Evolutionary conservation across 2,329 filamentous ascomycete genomes (phyloP), one percentile per base, ranked within the genome.

Genomic region (Ploettnerulaceae sp.): DNA sequence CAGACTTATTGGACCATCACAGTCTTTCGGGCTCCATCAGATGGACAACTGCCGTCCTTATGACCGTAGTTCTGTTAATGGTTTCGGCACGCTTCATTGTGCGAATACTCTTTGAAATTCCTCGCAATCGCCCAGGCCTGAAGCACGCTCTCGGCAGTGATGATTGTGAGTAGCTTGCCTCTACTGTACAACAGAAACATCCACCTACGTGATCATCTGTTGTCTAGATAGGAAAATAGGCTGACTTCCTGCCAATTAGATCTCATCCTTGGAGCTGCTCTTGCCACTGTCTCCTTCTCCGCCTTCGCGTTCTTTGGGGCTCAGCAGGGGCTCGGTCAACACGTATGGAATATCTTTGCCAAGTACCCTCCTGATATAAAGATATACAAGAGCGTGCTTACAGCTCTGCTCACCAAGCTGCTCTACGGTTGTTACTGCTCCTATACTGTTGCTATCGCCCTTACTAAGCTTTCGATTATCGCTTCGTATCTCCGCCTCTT

Each of bases 301-400:
- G 33, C 17, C 7, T 47, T 26, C 35, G 40, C 31, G 7, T 32
- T 51, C 29, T 20, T 47, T 17, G 48, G 44, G 36, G 45, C 44
- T 7, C 8, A 14, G 17, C 8, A 8, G 7, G 49, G 49, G 11
- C 38, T 51, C 8, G 49, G 49, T 29, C 33, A 45, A 22, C 49
- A 51, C 44, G 42, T 51, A 20, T 42, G 46, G 49, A 33, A 45
- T 14, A 38, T 51, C n/a, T n/a, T n/a, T n/a, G n/a, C n/a, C n/a
- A n/a, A n/a, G n/a, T n/a, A n/a, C n/a, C n/a, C n/a, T n/a, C n/a
- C n/a, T n/a, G n/a, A n/a, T n/a, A n/a, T n/a, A n/a, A n/a, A n/a
- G n/a, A n/a, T 28, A 20, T 33, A 3, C 11, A 18, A 36, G 21
- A 26, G 31, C 18, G 28, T 22, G 20, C 2, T 21, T 9, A 36